Base-by-base conservation (phyloP, 2,329 filamentous ascomycete genomes). In the Xylariaceae sp. region DNA sequence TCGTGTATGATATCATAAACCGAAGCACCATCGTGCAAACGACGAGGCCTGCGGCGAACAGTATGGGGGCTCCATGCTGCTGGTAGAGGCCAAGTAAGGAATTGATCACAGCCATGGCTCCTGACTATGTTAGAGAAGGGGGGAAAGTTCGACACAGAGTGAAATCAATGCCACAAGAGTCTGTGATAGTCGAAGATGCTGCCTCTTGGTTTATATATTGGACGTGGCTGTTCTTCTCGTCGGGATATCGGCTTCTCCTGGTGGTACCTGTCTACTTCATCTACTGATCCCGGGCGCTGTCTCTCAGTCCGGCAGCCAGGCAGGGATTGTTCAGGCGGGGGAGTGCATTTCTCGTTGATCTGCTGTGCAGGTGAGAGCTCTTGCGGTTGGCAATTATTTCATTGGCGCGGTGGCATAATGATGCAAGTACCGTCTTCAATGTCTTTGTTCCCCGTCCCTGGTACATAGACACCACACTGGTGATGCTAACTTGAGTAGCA, bases 1-100 rank as follows among this genome's bases (percentile, higher is more conserved):
- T 41, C 15, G 55, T 57, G 23, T 62, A 62, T 4, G 57, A 62
- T 10, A 60, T 15, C 15, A 62, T 51, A 44, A 62, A 62, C 7
- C 54, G 54, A 9, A 62, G 35, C 1, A 62, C 2, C 11, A 53
- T 0, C 2, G 57, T 60, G 18, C 57, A 11, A 35, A 54, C 55
- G 48, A 62, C 57, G 15, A 60, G 10, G 18, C 54, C 57, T 15
- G 45, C 11, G 3, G 48, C 54, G 11, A 47, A 34, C 11, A 62
- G 48, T 13, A 53, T 48, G 1, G 54, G 55, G 34, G 53, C 50
- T 23, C 60, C 60, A 60, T 53, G 54, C n/a, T 53, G 57, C 10
- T 47, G 34, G 13, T 53, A 57, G 51, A 57, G 48, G 44, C 50
- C 35, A n/a, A 48, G 15, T 35, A 62, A 41, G 5, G 60, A 55